Evolutionary conservation across 257 asterid genomes (phyloP).

Genomic region (Rauvolfia tetraphylla): DNA sequence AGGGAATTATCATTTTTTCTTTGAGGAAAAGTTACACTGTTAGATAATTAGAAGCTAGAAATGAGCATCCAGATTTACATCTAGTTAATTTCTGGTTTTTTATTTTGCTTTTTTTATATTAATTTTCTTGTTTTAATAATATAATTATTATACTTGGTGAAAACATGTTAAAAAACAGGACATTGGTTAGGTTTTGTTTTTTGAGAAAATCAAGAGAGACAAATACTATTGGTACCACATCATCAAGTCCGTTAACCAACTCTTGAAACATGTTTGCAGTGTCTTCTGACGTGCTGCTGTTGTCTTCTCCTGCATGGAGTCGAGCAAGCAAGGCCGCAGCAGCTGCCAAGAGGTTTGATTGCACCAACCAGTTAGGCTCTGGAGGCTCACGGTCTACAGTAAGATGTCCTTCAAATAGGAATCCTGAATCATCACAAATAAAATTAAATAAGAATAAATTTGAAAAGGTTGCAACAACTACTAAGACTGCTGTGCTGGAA

Average conservation of each 20-base stretch:
- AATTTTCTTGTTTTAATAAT: neutral
- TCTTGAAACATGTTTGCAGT: conserved; percentile 43
- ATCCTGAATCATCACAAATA: conserved; percentile 48
- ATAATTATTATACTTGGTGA: neutral
- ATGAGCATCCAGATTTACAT: neutral
- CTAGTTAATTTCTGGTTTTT: neutral
- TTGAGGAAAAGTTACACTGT: neutral
- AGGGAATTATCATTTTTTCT: too few species aligned
- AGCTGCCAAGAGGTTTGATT: conserved; percentile 58
- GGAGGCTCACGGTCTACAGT: conserved; percentile 96
- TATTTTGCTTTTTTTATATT: neutral
- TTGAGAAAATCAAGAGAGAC: neutral
- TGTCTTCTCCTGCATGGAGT: conserved; percentile 49
- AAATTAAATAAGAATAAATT: neutral
- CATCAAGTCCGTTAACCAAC: conserved; percentile 53
- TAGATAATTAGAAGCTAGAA: neutral
- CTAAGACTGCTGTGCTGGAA: neutral
- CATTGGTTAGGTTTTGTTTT: neutral
- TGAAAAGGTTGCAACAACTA: neutral
- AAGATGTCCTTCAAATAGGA: conserved; percentile 94
- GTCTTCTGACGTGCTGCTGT: conserved; percentile 34
- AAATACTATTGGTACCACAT: conserved; percentile 74
- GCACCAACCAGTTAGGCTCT: conserved; percentile 83
- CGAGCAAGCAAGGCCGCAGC: conserved; percentile 62
- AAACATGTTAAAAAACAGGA: neutral